Conservation (phyloP, 345 rosid genomes). For the Alliaria petiolata region DNA sequence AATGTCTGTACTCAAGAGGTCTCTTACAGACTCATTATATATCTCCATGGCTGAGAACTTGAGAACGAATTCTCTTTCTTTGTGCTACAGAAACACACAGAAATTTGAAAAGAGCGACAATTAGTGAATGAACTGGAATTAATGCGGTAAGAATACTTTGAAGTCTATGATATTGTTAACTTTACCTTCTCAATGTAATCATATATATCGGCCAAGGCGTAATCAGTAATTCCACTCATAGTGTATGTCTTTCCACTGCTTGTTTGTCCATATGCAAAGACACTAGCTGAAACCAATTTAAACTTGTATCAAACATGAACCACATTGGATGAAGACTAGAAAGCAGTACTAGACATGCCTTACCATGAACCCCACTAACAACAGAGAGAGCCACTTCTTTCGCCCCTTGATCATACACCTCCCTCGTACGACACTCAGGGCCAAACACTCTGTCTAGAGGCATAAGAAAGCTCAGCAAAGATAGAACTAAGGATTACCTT, state of each 20-base stretch:
- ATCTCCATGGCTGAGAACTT: slow-evolving; percentile 95
- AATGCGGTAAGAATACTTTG: background rate
- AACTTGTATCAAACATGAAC: background rate
- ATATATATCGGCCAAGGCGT: slow-evolving; percentile 71
- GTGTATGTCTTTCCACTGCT: slow-evolving; percentile 97
- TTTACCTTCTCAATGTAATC: slow-evolving; percentile 73
- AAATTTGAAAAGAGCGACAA: background rate
- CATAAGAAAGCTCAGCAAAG: slow-evolving; percentile 20
- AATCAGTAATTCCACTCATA: slow-evolving; percentile 83
- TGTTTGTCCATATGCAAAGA: slow-evolving; percentile 97
- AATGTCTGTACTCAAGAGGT: slow-evolving; percentile 66
- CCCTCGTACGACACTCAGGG: slow-evolving; percentile 58
- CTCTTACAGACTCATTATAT: slow-evolving; percentile 92
- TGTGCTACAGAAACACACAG: slow-evolving; percentile 46
- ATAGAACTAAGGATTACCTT: background rate
- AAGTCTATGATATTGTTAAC: background rate
- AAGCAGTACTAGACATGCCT: slow-evolving; percentile 19
- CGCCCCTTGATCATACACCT: slow-evolving; percentile 80
- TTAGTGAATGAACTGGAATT: background rate
- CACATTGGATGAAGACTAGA: slow-evolving; percentile 33
- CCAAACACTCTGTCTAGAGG: slow-evolving; percentile 77
- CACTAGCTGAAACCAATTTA: slow-evolving; percentile 62
- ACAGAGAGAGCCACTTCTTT: slow-evolving; percentile 83
- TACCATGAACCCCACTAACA: slow-evolving; percentile 73
- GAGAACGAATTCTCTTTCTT: slow-evolving; percentile 70